phyloP scores from a whole-genome alignment of 2,329 filamentous ascomycete species.

The Arthrobotrys conoides region DNA sequence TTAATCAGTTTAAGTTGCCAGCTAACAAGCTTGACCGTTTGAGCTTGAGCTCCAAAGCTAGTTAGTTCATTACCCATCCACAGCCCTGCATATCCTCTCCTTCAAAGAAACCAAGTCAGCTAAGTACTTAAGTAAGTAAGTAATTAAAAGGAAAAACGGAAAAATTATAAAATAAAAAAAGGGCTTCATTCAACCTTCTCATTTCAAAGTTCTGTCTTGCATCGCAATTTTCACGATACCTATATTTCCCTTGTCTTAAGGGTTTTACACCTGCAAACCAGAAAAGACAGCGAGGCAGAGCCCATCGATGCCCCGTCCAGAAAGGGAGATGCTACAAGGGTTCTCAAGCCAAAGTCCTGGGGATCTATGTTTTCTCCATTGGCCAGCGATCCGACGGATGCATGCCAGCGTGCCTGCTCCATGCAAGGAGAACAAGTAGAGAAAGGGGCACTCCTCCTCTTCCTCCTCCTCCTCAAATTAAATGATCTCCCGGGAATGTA shows the following conservation, averaged over 20 bases:
- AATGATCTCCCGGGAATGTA: background rate
- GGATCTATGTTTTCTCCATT: slow-evolving; percentile 42
- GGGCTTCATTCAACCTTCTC: background rate
- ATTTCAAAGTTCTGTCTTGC: background rate
- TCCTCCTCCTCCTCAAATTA: slow-evolving; percentile 8
- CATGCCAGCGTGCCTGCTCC: slow-evolving; percentile 35
- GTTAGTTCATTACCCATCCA: slow-evolving; percentile 9
- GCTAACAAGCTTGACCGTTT: slow-evolving; percentile 27
- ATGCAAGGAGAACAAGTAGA: slow-evolving; percentile 27
- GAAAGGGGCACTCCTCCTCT: slow-evolving; percentile 8
- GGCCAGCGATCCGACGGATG: slow-evolving; percentile 47
- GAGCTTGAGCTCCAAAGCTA: slow-evolving; percentile 52
- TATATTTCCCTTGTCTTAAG: background rate
- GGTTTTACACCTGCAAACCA: background rate
- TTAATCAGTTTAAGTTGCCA: slow-evolving; percentile 33
- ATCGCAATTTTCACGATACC: background rate
- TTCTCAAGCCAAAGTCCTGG: slow-evolving; percentile 28
- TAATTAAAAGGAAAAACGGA: background rate
- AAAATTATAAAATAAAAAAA: background rate
- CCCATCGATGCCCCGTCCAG: slow-evolving; percentile 18
- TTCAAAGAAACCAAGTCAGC: background rate
- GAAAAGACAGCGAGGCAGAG: slow-evolving; percentile 15
- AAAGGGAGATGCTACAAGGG: slow-evolving; percentile 43
- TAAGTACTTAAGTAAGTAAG: too few relatives aligned
- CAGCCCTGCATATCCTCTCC: slow-evolving; percentile 13